Percentiles rank a stretch among this genome's conserved stretches.
Evolutionary conservation across 495 filamentous ascomycete species (phyloP).

Genomic region (Chaetomium tenue): DNA sequence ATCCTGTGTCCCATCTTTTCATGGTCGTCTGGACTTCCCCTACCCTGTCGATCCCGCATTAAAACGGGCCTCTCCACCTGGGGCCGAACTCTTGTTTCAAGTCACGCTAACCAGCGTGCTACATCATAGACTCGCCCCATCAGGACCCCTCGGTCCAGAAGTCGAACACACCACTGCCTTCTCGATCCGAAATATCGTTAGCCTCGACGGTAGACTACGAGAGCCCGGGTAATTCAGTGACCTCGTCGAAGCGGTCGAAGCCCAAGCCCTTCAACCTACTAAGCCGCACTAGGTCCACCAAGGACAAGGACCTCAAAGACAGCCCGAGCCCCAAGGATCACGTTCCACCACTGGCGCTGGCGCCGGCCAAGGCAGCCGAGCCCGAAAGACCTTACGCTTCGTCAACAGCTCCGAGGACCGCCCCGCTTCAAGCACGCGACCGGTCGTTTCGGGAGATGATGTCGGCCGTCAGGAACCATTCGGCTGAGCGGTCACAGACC

Average conservation of each 20-base stretch:
- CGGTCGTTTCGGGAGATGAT: constrained; percentile 64
- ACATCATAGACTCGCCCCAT: constrained; percentile 41
- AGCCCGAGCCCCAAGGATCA: constrained; percentile 43
- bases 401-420: constrained; percentile 44
- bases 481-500: constrained; percentile 57
- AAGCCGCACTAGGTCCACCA: constrained; percentile 66
- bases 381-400: constrained; percentile 40
- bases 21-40: constrained; percentile 4
- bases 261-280: constrained; percentile 60
- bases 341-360: constrained; percentile 35
- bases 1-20: not conserved
- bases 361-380: constrained; percentile 39
- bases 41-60: constrained; percentile 4
- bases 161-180: constrained; percentile 36
- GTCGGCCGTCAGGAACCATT: constrained; percentile 59
- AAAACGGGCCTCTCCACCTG: not conserved
- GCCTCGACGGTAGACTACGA: constrained; percentile 44
- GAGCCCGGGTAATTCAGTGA: constrained; percentile 22
- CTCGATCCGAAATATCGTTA: constrained; percentile 47
- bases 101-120: constrained; percentile 23
- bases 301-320: constrained; percentile 51
- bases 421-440: constrained; percentile 61
- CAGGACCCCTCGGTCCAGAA: constrained; percentile 40
- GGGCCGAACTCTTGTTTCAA: constrained; percentile 18
- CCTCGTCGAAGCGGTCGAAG: constrained; percentile 44